Percentiles rank a stretch among this genome's conserved stretches.
phyloP scores from a whole-genome alignment of 768 basidiomycete genomes.

The Amanita pallidorosea region DNA sequence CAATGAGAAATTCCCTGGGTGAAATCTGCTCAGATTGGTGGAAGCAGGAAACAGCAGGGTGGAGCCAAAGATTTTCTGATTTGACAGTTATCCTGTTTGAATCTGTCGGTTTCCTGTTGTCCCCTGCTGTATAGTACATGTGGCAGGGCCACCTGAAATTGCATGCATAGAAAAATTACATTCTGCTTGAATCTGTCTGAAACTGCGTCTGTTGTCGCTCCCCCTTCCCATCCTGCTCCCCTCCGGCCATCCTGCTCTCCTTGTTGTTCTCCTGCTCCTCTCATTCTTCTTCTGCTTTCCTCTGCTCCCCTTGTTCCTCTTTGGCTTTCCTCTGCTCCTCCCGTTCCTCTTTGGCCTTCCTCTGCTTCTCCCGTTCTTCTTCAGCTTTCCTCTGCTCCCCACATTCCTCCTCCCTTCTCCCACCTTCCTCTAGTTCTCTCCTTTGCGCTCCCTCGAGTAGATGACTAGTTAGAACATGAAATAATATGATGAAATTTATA shows the following conservation, averaged over 20 bases:
- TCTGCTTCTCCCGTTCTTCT: neutral
- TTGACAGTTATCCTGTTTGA: neutral
- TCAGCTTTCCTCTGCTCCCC: neutral
- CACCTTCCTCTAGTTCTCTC: neutral
- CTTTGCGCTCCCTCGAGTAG: slow-evolving; percentile 1
- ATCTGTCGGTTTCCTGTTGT: neutral
- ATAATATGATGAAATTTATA: neutral
- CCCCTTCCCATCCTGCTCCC: neutral
- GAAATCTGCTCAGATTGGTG: neutral
- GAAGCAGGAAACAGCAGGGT: neutral
- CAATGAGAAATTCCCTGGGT: neutral
- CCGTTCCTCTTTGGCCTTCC: no score
- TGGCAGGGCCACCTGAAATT: neutral
- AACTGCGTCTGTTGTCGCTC: neutral
- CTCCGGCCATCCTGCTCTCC: neutral
- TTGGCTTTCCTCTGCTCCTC: no score
- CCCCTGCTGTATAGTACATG: slow-evolving; percentile 1
- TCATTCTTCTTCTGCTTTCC: neutral
- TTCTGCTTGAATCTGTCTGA: slow-evolving; percentile 3
- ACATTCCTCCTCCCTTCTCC: neutral
- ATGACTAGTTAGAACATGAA: neutral
- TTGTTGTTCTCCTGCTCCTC: neutral
- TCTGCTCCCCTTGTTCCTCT: no score
- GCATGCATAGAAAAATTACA: neutral
- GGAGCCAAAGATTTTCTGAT: neutral